Evolutionary conservation across 2,329 filamentous ascomycete genomes (phyloP), one percentile per base, ranked within the genome.

Genomic region (Pseudogymnoascus verrucosus): DNA sequence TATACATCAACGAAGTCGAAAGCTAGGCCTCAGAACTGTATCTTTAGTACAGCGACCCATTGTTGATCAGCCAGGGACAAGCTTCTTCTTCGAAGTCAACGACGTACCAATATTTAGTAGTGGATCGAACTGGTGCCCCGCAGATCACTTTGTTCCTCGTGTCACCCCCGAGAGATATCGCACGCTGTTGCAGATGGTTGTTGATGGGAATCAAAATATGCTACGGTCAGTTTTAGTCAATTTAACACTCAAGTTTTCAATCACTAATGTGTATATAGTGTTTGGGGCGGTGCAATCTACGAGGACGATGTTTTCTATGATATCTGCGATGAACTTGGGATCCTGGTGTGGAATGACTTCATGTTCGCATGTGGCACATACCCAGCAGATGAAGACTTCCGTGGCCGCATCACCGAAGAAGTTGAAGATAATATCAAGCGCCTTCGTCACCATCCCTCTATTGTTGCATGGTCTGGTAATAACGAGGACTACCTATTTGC

Each of bases 401-500:
- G 83, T 31, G 75, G 78, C 62, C 86, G 83, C 8, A 84, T 88
- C 74, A 77, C 81, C 66, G 74, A 76, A 12, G 86, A 89, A 72
- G 84, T 83, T 59, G 76, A 79, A 31, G 83, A 82, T 65, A 90
- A 91, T 69, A 80, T 90, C 67, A 84, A 82, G 71, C 78, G 87
- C 39, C 78, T 96, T 39, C 83, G 90, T 36, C 90, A 96, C 73
- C 92, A 96, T 71, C 89, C 91, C 0, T 91, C 39, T 1, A 40
- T 40, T 19, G 39, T 40, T 40, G 84, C 16, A 87, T 96, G 87
- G 77, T 91, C 89, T 1, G 92, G 92, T 16, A 96, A 96, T 77
- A 96, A 96, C 71, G 92, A 96, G 74, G 92, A 96, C 73, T 96
- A 96, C 74, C 88, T 93, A 73, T 87, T 91, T 19, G 39, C 39